Percentiles rank a stretch among this genome's conserved stretches.
phyloP scores from a whole-genome alignment of 768 basidiomycete genomes.

The Kwoniella bestiolae region DNA sequence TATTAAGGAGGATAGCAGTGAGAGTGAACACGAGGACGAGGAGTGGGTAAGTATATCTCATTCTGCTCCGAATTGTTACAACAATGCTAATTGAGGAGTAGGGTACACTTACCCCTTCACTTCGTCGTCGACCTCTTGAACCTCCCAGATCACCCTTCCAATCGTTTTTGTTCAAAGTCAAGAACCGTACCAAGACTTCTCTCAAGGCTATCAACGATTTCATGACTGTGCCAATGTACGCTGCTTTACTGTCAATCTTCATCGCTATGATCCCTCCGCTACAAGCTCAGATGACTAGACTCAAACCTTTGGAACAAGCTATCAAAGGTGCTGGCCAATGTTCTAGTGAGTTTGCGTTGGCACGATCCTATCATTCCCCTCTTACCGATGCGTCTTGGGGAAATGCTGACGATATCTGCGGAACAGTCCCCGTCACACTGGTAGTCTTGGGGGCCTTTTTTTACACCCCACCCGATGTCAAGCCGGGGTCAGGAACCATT shows the following conservation, averaged over 20 bases:
- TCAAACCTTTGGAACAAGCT: constrained; percentile 61
- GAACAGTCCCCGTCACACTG: constrained; percentile 81
- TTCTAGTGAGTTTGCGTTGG: constrained; percentile 52
- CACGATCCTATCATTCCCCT: too few relatives aligned
- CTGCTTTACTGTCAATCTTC: constrained; percentile 72
- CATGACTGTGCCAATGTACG: constrained; percentile 89
- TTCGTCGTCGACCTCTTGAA: constrained; percentile 30
- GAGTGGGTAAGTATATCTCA: constrained; percentile 46
- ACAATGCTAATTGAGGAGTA: not conserved
- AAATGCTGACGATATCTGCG: not conserved
- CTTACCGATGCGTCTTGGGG: too few relatives aligned
- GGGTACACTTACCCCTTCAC: constrained; percentile 32
- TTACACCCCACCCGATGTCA: constrained; percentile 57
- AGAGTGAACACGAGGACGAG: constrained; percentile 40
- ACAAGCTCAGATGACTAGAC: constrained; percentile 70
- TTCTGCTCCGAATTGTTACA: not conserved
- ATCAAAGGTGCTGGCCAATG: constrained; percentile 57
- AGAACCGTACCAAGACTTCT: constrained; percentile 25
- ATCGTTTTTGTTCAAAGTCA: constrained; percentile 30
- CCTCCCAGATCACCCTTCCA: constrained; percentile 36
- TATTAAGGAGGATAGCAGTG: constrained; percentile 36
- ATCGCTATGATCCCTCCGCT: constrained; percentile 77
- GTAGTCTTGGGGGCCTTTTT: constrained; percentile 94
- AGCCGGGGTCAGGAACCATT: not conserved
- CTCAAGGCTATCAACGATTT: constrained; percentile 65